Evolutionary conservation across 148 eudicot species (phyloP).

Genomic region (Chenopodium album): DNA sequence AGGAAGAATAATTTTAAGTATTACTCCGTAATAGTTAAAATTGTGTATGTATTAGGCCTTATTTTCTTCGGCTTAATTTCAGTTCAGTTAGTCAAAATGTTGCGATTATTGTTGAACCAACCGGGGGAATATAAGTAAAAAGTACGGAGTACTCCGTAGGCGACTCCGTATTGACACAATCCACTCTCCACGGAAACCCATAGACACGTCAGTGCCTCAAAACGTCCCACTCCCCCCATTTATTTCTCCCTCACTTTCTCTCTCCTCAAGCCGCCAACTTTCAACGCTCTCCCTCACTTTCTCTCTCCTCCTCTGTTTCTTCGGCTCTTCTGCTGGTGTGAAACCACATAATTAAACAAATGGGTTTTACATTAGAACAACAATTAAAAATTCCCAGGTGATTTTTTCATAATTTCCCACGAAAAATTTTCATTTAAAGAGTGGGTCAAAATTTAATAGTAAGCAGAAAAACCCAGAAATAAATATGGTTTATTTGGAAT

Average conservation of each 20-base stretch:
- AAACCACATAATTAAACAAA: background rate
- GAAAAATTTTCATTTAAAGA: too few species aligned
- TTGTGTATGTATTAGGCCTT: too few species aligned
- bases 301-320: background rate
- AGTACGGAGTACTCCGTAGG: too few species aligned
- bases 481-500: background rate
- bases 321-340: background rate
- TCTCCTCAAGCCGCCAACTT: background rate
- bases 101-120: too few species aligned
- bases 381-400: background rate
- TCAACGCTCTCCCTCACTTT: background rate
- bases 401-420: background rate
- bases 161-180: background rate
- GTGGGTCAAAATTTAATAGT: too few species aligned
- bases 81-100: too few species aligned
- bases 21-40: too few species aligned
- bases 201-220: conserved; percentile 15
- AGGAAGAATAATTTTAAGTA: too few species aligned
- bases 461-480: background rate
- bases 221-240: conserved; percentile 8
- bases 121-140: too few species aligned
- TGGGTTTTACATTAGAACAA: background rate
- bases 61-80: too few species aligned
- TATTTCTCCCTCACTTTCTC: background rate
- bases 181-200: conserved; percentile 13